Conservation (phyloP, 305 asterid species). For the Plantago lanceolata region DNA sequence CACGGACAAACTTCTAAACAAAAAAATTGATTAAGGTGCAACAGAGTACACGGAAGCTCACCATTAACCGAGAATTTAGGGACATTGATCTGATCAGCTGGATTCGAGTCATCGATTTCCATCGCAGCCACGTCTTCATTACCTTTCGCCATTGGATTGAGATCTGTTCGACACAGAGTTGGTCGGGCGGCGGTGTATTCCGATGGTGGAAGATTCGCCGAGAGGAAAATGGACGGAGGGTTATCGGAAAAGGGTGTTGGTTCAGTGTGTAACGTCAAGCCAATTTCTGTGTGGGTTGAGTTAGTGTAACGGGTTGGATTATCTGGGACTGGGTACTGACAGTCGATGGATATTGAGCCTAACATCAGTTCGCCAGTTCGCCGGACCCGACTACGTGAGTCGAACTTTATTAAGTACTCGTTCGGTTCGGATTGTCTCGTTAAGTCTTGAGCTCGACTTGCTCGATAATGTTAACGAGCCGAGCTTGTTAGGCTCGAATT, state of each 20-base stretch:
- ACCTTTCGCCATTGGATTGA: conserved; percentile 49
- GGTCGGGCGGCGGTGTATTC: no score
- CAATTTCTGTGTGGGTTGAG: background rate
- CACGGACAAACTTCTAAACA: conserved; percentile 5
- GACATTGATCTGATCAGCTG: conserved; percentile 51
- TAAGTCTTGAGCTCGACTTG: no score
- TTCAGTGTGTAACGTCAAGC: conserved; percentile 21
- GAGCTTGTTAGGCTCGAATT: no score
- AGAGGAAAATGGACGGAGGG: background rate
- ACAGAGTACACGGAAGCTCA: conserved; percentile 12
- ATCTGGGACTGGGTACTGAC: no score
- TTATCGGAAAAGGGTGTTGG: background rate
- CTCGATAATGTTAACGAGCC: no score
- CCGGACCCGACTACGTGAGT: no score
- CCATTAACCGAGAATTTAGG: conserved; percentile 81
- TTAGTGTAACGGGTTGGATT: no score
- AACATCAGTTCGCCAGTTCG: no score
- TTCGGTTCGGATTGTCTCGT: no score
- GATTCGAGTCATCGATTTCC: conserved; percentile 67
- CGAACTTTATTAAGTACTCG: no score
- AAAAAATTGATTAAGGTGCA: background rate
- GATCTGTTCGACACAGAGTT: no score
- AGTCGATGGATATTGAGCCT: no score
- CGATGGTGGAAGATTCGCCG: conserved; percentile 17
- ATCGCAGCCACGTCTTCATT: conserved; percentile 49